Base-by-base conservation (phyloP, 148 eudicot species). In the Spergularia bocconei region DNA sequence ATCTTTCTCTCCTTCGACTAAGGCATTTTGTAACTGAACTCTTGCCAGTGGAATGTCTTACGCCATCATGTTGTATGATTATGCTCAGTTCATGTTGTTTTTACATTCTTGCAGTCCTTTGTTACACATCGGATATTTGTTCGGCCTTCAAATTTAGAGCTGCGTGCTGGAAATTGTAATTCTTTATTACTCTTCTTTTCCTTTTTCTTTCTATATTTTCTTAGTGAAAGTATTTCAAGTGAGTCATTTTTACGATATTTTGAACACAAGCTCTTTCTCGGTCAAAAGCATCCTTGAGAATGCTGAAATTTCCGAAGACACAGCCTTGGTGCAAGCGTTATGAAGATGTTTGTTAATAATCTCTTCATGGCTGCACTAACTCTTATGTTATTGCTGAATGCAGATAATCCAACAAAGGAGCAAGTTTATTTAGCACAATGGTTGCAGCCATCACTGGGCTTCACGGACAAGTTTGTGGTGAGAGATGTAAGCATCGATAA, bases 41-140 rank as follows among this genome's bases (percentile, higher is more conserved):
- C 38, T 11, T 62, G 69, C 16, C 23, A 15, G 33, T 65, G 19
- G 53, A 61, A 53, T 72, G 21, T 58, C 41, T 17, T 78, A 53
- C 33, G 11, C 41, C 57, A 63, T 53, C 51, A 14, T 65, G 2
- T 51, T 73, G 0, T 62, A 8, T 51, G 50, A 10, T 78, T 33
- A 23, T 51, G 71, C 78, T 72, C 39, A 62, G 20, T 14, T 48
- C 20, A 54, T 70, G 25, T 52, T 39, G 66, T 50, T 11, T 80
- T 67, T 67, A 75, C 69, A 56, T 76, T 69, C 56, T 71, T 77
- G 88, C 90, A 93, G 98, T 83, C 93, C 58, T 85, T 91, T 67
- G 91, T 91, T 74, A 86, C 96, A 61, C 93, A 94, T 73, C 81
- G 96, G 83, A 72, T 91, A 71, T 86, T 82, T 79, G 78, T 94